phyloP scores from a whole-genome alignment of 768 basidiomycete species.

The Tricholoma sp. region DNA sequence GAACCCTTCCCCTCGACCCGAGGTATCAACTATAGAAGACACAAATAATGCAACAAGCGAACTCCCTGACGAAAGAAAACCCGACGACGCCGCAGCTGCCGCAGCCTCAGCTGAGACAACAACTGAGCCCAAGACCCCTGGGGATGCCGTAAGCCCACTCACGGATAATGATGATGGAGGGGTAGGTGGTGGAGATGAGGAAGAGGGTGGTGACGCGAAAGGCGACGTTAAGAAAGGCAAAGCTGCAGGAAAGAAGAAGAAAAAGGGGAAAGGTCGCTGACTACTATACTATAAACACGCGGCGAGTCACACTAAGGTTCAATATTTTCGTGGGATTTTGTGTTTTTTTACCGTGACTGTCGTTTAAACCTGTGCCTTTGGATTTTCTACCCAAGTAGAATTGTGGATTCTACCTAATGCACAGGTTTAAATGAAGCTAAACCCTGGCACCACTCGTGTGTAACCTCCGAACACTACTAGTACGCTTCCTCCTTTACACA shows the following conservation, averaged over 20 bases:
- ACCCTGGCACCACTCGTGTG: too few species aligned
- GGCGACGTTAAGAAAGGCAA: slow-evolving; percentile 8
- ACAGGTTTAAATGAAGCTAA: too few species aligned
- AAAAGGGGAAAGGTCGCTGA: slow-evolving; percentile 15
- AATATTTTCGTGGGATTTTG: too few species aligned
- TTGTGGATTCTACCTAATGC: too few species aligned
- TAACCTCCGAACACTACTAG: too few species aligned
- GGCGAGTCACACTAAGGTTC: too few species aligned
- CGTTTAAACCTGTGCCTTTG: too few species aligned
- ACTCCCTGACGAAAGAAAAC: not conserved
- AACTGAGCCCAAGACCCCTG: slow-evolving; percentile 8
- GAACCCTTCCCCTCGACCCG: not conserved
- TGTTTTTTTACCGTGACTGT: too few species aligned
- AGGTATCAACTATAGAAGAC: not conserved
- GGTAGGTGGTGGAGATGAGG: slow-evolving; percentile 6
- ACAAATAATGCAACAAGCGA: not conserved
- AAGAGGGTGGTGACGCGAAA: slow-evolving; percentile 15
- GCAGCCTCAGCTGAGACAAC: not conserved
- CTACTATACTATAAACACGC: too few species aligned
- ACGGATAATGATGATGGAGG: slow-evolving; percentile 11
- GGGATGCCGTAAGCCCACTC: slow-evolving; percentile 8
- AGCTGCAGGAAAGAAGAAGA: slow-evolving; percentile 16
- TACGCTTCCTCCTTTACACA: too few species aligned
- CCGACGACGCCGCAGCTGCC: not conserved
- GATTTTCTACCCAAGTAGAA: too few species aligned